Evolutionary conservation across 768 basidiomycete genomes (phyloP).

Genomic region (Tubosaeta sp.): DNA sequence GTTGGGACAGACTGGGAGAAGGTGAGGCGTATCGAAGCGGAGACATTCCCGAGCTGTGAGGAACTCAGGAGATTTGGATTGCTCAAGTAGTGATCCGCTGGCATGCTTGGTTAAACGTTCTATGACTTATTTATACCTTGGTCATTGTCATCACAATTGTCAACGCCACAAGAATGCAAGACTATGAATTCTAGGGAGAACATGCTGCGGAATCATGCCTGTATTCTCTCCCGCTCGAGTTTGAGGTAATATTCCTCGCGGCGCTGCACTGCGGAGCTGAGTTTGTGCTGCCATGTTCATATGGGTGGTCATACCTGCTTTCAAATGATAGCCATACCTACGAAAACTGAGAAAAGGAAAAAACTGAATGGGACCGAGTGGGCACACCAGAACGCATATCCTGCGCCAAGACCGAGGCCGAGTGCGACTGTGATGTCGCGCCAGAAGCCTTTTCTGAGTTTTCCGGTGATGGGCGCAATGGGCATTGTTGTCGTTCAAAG

Average conservation of each 20-base stretch:
- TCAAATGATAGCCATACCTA: slow-evolving; percentile 84
- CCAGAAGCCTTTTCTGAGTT: slow-evolving; percentile 90
- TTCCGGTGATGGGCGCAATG: slow-evolving; percentile 90
- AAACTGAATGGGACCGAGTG: slow-evolving; percentile 5
- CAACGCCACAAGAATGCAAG: slow-evolving; percentile 16
- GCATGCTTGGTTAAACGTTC: slow-evolving; percentile 5
- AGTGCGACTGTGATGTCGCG: slow-evolving; percentile 72
- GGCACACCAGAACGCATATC: slow-evolving; percentile 82
- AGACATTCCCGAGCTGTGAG: slow-evolving; percentile 74
- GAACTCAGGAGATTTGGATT: slow-evolving; percentile 63
- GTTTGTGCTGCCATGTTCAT: slow-evolving; percentile 8
- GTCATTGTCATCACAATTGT: background rate
- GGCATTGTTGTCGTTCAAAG: slow-evolving; percentile 47
- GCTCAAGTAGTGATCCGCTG: slow-evolving; percentile 32
- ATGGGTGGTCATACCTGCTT: slow-evolving; percentile 49
- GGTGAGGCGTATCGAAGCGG: slow-evolving; percentile 65
- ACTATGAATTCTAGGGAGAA: slow-evolving; percentile 12
- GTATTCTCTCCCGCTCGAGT: slow-evolving; percentile 57
- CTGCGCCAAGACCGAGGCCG: slow-evolving; percentile 71
- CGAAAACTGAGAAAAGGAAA: slow-evolving; percentile 23
- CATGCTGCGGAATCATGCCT: slow-evolving; percentile 1
- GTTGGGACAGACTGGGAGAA: slow-evolving; percentile 92
- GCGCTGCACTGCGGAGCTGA: slow-evolving; percentile 56
- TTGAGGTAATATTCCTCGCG: slow-evolving; percentile 87
- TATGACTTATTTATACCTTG: slow-evolving; percentile 30